phyloP scores from a whole-genome alignment of 2,329 filamentous ascomycete species.

The Calonectria pteridis region DNA sequence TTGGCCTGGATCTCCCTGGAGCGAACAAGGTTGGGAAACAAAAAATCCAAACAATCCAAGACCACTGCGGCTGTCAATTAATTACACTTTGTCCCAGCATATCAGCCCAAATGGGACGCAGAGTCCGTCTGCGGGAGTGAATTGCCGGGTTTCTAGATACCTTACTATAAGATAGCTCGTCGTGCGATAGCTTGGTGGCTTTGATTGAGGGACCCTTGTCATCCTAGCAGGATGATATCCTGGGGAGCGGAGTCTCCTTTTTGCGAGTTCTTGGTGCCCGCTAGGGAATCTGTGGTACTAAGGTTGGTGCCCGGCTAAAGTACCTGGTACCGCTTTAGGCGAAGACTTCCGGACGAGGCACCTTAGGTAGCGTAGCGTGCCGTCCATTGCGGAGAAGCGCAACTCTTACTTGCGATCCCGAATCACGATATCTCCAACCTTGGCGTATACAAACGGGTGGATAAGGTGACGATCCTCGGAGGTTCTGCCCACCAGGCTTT shows the following conservation, averaged over 20 bases:
- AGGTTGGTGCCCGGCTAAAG: conserved; percentile 6
- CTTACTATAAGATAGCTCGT: background rate
- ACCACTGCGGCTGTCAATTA: background rate
- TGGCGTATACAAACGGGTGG: background rate
- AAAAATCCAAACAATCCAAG: background rate
- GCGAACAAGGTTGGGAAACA: background rate
- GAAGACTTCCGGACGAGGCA: background rate
- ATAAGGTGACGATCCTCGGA: background rate
- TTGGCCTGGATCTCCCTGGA: background rate
- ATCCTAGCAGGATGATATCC: conserved; percentile 3
- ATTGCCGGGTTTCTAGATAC: background rate
- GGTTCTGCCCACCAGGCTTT: background rate
- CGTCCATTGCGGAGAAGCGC: background rate
- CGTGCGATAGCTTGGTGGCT: background rate
- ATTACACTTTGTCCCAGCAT: background rate
- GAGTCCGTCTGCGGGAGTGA: background rate
- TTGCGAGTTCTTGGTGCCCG: background rate
- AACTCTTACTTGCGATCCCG: background rate
- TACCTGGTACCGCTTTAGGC: background rate
- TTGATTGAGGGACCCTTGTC: conserved; percentile 8
- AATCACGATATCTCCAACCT: background rate
- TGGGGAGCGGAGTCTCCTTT: conserved; percentile 17
- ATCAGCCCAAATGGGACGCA: background rate
- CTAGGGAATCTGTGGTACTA: background rate
- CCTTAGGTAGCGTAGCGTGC: background rate